Conservation (phyloP, 129 eudicot species). For the Centrapalus pauciflorus region DNA sequence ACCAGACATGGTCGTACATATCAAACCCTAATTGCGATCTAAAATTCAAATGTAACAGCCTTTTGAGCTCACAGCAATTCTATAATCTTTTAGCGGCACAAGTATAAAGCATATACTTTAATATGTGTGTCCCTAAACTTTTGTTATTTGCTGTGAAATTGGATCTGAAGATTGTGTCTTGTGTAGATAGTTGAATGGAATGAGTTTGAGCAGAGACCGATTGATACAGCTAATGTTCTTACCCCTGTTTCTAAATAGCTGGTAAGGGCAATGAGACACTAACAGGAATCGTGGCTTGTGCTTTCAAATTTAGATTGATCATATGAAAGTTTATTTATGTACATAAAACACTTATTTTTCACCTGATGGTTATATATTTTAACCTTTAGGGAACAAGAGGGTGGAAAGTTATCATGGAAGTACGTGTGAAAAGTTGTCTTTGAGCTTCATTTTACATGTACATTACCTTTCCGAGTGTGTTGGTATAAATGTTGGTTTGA, state of each 20-base stretch:
- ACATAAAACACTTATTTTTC: background rate
- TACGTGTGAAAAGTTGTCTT: background rate
- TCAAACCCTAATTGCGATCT: slow-evolving; percentile 20
- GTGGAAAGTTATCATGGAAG: background rate
- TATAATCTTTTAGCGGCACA: background rate
- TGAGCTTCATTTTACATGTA: background rate
- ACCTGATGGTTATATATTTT: background rate
- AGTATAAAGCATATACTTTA: background rate
- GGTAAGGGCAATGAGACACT: background rate
- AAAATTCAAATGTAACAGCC: background rate
- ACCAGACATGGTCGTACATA: background rate
- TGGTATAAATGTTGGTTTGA: background rate
- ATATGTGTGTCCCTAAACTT: background rate
- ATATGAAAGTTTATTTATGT: background rate
- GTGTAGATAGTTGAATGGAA: background rate
- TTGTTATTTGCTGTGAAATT: background rate
- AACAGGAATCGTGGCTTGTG: background rate
- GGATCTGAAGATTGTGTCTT: slow-evolving; percentile 3
- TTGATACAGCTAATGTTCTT: background rate
- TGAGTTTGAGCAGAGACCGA: background rate
- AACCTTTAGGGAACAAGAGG: background rate
- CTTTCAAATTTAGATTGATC: background rate
- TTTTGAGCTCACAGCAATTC: background rate
- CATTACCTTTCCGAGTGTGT: background rate
- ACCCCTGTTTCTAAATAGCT: background rate